These are phyloP conservation scores for Pleurotus giganteus DNA, from an alignment of 768 basidiomycete genomes.

Conservation along the genomic window DNA sequence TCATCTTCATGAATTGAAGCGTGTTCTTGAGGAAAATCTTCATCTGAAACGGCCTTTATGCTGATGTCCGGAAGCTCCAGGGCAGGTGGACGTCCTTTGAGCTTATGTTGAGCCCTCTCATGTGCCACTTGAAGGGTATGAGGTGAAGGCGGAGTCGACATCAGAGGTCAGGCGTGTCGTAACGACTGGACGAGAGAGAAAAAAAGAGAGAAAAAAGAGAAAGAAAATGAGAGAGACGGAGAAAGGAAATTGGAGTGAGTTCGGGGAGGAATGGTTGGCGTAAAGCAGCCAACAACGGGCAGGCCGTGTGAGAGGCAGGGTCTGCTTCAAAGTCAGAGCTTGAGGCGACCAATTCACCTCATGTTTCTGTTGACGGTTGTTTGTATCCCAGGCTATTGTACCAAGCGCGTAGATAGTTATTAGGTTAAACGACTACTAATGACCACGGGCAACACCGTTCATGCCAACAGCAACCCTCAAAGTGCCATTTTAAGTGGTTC, in stretches of 20 bases:
- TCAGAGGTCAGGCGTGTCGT: slow-evolving; percentile 4
- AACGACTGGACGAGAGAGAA: slow-evolving; percentile 21
- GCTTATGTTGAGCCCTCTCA: slow-evolving; percentile 36
- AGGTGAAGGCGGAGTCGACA: slow-evolving; percentile 22
- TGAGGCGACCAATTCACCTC: slow-evolving; percentile 28
- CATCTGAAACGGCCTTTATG: slow-evolving; percentile 35
- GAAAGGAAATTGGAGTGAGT: slow-evolving; percentile 16
- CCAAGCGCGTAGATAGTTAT: too few relatives aligned
- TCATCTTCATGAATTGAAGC: slow-evolving; percentile 16
- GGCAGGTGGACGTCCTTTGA: slow-evolving; percentile 51
- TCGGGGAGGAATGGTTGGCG: slow-evolving; percentile 12
- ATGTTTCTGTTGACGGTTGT: slow-evolving; percentile 37
- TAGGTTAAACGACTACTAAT: too few relatives aligned
- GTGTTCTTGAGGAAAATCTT: slow-evolving; percentile 38
- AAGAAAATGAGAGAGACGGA: slow-evolving; percentile 22
- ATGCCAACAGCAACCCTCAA: too few relatives aligned
- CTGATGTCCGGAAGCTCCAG: slow-evolving; percentile 45
- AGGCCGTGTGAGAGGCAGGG: slow-evolving; percentile 15
- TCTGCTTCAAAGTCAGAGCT: slow-evolving; percentile 17
- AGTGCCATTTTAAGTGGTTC: too few relatives aligned
- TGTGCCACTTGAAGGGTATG: slow-evolving; percentile 34
- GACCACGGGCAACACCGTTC: too few relatives aligned
- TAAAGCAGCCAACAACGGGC: slow-evolving; percentile 9
- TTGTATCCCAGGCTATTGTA: slow-evolving; percentile 19
- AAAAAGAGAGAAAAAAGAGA: slow-evolving; percentile 22